A percentile compares a stretch with the other conserved stretches of the same genome.
phyloP scores from a whole-genome alignment of 1,284 basidiomycete genomes.

The Fomes fomentarius region DNA sequence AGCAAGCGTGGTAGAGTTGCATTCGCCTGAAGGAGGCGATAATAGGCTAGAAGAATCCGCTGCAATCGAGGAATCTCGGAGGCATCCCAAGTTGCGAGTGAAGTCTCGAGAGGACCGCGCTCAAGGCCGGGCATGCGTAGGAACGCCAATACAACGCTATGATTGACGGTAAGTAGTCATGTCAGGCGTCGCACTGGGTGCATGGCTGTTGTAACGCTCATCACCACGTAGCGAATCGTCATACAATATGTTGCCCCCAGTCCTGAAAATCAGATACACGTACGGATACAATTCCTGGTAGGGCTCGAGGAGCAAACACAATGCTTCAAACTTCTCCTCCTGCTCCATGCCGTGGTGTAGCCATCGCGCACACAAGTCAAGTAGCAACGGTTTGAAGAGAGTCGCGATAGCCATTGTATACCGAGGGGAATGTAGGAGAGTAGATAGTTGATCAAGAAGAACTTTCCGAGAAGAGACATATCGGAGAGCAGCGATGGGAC shows the following conservation, averaged over 20 bases:
- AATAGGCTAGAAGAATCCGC: slow-evolving; percentile 75
- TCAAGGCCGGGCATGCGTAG: slow-evolving; percentile 46
- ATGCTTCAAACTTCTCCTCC: slow-evolving; percentile 59
- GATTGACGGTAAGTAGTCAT: neutral
- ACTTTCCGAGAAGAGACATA: slow-evolving; percentile 39
- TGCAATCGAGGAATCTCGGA: slow-evolving; percentile 57
- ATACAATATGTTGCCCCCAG: too few species aligned
- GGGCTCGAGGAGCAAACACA: slow-evolving; percentile 64
- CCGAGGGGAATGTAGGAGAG: slow-evolving; percentile 46
- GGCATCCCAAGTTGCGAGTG: slow-evolving; percentile 30
- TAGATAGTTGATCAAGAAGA: slow-evolving; percentile 36
- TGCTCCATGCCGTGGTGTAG: slow-evolving; percentile 50
- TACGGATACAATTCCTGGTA: slow-evolving; percentile 81
- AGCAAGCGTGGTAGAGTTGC: slow-evolving; percentile 63
- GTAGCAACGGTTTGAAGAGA: slow-evolving; percentile 66
- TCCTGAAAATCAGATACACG: too few species aligned
- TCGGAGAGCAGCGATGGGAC: slow-evolving; percentile 37
- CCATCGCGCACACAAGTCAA: slow-evolving; percentile 77
- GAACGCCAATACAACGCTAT: slow-evolving; percentile 51
- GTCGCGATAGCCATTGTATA: slow-evolving; percentile 60
- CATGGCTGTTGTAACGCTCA: too few species aligned
- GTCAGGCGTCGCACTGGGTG: slow-evolving; percentile 3
- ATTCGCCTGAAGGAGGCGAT: slow-evolving; percentile 78
- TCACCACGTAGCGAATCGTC: too few species aligned
- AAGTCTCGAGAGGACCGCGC: slow-evolving; percentile 61